Conservation (phyloP, 2,329 filamentous ascomycete genomes). For the Talaromyces sp. region DNA sequence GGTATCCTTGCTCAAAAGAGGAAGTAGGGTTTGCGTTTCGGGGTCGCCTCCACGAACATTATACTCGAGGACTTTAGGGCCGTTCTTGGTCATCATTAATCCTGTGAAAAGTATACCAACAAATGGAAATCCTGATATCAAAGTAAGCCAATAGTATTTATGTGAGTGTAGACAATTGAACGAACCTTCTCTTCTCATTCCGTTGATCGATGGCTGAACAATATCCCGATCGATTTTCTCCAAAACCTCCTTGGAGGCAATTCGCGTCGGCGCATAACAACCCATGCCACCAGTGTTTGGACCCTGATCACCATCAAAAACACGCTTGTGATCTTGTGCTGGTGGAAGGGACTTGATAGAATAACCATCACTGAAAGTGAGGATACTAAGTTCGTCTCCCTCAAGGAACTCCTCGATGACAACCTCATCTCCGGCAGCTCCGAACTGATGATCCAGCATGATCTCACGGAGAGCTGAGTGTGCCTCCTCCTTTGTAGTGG, state of each 20-base stretch:
- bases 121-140: conserved; percentile 37
- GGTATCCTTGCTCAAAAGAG: conserved; percentile 70
- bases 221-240: conserved; percentile 75
- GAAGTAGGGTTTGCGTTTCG: conserved; percentile 82
- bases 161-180: not conserved
- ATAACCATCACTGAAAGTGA: conserved; percentile 88
- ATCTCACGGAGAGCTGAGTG: conserved; percentile 78
- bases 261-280: conserved; percentile 87
- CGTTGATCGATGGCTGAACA: conserved; percentile 83
- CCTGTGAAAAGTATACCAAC: conserved; percentile 55
- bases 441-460: conserved; percentile 86
- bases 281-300: conserved; percentile 98
- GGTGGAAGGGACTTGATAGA: conserved; percentile 79
- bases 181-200: conserved; percentile 73
- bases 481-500: conserved; percentile 76
- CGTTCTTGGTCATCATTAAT: conserved; percentile 82
- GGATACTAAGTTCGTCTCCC: conserved; percentile 86
- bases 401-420: conserved; percentile 93
- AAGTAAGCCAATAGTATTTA: not conserved
- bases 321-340: conserved; percentile 95
- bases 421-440: conserved; percentile 79
- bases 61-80: conserved; percentile 84
- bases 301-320: conserved; percentile 83
- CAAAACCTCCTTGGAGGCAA: conserved; percentile 71
- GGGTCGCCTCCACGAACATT: conserved; percentile 92